These are phyloP conservation scores for Polygonum maritimum DNA, from an alignment of 148 eudicot genomes.

Conservation along the genomic window DNA sequence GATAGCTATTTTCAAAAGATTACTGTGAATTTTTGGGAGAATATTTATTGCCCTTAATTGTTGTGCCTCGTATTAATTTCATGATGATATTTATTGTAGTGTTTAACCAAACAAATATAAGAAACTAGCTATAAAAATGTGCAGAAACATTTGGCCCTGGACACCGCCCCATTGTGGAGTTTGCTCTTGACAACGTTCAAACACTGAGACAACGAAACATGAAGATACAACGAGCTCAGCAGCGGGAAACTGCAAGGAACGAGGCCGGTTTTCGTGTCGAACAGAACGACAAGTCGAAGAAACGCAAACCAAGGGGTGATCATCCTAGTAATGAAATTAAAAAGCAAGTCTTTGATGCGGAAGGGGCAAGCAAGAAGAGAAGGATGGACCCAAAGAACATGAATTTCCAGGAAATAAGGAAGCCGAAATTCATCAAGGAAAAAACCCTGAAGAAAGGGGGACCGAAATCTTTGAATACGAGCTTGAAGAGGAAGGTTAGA, in stretches of 20 bases:
- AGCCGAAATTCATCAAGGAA: neutral
- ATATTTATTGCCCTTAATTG: too few species aligned
- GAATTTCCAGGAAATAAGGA: constrained; percentile 5
- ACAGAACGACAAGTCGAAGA: constrained; percentile 26
- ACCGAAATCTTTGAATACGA: neutral
- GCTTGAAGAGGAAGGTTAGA: constrained; percentile 28
- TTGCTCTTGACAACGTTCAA: constrained; percentile 82
- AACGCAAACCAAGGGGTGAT: constrained; percentile 39
- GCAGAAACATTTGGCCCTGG: constrained; percentile 70
- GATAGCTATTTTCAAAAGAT: too few species aligned
- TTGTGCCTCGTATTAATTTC: too few species aligned
- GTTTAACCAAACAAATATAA: too few species aligned
- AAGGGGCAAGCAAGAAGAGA: constrained; percentile 10
- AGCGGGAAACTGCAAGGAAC: constrained; percentile 10
- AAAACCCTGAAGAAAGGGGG: too few species aligned
- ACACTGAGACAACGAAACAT: constrained; percentile 50
- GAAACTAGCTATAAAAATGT: neutral
- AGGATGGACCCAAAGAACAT: neutral
- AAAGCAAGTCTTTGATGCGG: neutral
- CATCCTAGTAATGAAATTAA: neutral
- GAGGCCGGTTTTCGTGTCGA: constrained; percentile 11
- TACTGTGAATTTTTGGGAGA: too few species aligned
- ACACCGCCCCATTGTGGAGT: constrained; percentile 96
- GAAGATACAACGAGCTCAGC: constrained; percentile 26
- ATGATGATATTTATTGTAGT: too few species aligned